These are phyloP conservation scores for Kurtzmaniella quercitrusa DNA, from an alignment of 1,139 yeast species.

Conservation along the genomic window DNA sequence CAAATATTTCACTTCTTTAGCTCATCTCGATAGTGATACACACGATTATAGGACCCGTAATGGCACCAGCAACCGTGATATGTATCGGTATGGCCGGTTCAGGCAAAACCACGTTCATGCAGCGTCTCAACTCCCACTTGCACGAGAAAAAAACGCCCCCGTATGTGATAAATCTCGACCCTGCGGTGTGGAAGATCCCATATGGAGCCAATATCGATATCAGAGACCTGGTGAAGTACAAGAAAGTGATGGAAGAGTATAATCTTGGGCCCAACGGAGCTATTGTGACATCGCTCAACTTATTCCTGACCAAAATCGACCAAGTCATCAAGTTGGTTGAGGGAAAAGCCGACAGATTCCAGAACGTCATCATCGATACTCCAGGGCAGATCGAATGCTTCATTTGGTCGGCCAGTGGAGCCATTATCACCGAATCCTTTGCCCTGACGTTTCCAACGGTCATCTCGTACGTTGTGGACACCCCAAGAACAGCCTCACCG, in stretches of 20 bases:
- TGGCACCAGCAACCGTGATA: constrained; percentile 64
- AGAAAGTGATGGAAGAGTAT: constrained; percentile 91
- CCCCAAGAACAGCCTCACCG: constrained; percentile 91
- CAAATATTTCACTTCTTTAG: neutral
- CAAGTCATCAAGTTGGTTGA: constrained; percentile 87
- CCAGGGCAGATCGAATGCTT: constrained; percentile 99
- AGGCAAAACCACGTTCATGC: constrained; percentile 98
- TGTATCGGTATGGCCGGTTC: constrained; percentile 98
- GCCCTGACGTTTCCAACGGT: constrained; percentile 96
- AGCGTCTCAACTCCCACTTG: constrained; percentile 83
- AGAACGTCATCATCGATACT: constrained; percentile 86
- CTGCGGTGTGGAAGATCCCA: constrained; percentile 91
- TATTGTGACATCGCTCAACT: constrained; percentile 87
- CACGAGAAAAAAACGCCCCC: constrained; percentile 72
- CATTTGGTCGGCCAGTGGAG: constrained; percentile 95
- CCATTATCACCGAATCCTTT: constrained; percentile 93
- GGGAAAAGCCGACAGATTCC: constrained; percentile 61
- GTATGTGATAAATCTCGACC: constrained; percentile 91
- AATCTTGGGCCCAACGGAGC: constrained; percentile 98
- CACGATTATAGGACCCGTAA: constrained; percentile 13
- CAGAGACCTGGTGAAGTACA: constrained; percentile 92
- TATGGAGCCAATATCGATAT: constrained; percentile 94
- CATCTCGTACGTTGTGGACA: constrained; percentile 91
- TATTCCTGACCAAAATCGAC: constrained; percentile 92
- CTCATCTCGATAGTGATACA: neutral